Percentiles rank a stretch among this genome's conserved stretches.
Conservation (phyloP, 148 eudicot genomes). For the Chenopodium berlandieri region DNA sequence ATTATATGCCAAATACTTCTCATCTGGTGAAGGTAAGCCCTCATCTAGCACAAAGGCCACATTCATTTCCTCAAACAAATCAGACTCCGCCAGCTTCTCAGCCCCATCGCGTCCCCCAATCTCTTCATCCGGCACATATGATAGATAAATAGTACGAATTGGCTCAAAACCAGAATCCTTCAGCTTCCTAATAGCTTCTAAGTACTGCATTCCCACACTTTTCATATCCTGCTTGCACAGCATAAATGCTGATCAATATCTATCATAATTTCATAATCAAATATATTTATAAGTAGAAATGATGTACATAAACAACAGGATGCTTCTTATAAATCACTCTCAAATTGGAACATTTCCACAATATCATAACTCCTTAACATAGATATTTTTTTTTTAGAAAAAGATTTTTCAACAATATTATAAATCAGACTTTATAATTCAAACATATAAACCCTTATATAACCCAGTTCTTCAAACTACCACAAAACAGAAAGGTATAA, state of each 20-base stretch:
- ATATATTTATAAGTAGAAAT: too few relatives aligned
- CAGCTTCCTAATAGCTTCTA: conserved; percentile 80
- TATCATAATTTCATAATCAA: background rate
- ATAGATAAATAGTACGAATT: conserved; percentile 61
- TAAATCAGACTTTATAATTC: background rate
- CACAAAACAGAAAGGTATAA: background rate
- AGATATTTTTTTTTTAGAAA: too few relatives aligned
- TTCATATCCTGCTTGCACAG: conserved; percentile 69
- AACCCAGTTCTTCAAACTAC: background rate
- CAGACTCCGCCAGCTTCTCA: conserved; percentile 59
- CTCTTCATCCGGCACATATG: conserved; percentile 93
- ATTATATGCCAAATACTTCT: conserved; percentile 59
- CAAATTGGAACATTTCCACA: too few relatives aligned
- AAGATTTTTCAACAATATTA: too few relatives aligned
- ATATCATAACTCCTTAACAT: too few relatives aligned
- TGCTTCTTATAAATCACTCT: too few relatives aligned
- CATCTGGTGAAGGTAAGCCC: conserved; percentile 73
- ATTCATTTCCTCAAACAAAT: conserved; percentile 61
- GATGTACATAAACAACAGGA: too few relatives aligned
- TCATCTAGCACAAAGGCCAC: conserved; percentile 84
- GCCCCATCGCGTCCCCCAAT: conserved; percentile 93
- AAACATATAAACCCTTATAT: background rate
- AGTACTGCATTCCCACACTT: conserved; percentile 89
- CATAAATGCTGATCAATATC: background rate
- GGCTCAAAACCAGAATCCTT: conserved; percentile 67